Base-by-base conservation (phyloP, 176 grass and related monocot genomes). In the Aegilops umbellulata region DNA sequence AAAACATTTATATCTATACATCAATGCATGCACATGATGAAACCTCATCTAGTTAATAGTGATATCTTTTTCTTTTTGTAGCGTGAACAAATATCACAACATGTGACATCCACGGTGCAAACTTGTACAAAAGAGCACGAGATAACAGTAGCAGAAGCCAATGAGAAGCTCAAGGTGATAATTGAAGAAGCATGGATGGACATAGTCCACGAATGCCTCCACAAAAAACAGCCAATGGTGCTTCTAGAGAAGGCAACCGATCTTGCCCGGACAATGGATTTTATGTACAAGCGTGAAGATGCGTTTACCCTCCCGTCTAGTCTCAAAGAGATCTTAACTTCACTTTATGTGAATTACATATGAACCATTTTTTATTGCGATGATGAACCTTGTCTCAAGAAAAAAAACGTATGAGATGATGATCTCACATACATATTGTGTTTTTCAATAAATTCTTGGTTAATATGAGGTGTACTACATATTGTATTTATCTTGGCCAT, bases 181-280 rank as follows among this genome's bases (percentile, higher is more conserved):
- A 25, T 79, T 10, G 77, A 79, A 17, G 77, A 79, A 41, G 20
- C 77, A 10, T 79, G 77, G 77, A 79, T 79, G 77, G 57, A 79
- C 77, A 63, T 79, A 15, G 8, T 8, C 4, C 7, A 10, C 0
- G 77, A 39, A 3, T 79, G 31, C 38, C 34, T 79, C n/a, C 7
- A 42, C 25, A 58, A 24, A 36, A 16, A 38, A 10, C 77, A 63
- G 0, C 57, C 57, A 41, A 39, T 26, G 32, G 7, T 4, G 7
- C 34, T 79, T 14, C 22, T 79, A 4, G n/a, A 26, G 77, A 79
- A 61, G 77, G 77, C 32, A 14, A 14, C 8, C 4, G 7, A 79
- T 63, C 77, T 79, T 10, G 60, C 58, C 2, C 32, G 60, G 4
- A 80, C 60, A 8, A 44, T 65, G 55, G 77, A 80, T 42, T 64